Conservation (phyloP, 1,139 yeast genomes). For the Protomyces inundatus region DNA sequence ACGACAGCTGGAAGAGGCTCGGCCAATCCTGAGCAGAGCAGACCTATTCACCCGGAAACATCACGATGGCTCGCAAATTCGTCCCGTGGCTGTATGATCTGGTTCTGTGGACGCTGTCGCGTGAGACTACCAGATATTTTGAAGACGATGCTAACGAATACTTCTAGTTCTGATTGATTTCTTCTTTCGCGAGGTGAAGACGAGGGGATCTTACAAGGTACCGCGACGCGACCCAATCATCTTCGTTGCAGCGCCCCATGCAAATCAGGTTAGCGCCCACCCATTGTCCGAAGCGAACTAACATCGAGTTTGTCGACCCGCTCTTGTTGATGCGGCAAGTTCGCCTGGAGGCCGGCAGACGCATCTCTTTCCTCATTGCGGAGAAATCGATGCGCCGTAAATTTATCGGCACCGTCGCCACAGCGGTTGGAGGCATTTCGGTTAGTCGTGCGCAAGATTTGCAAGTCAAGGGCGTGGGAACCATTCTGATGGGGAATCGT, state of each 20-base stretch:
- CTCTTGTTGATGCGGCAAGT: conserved; percentile 78
- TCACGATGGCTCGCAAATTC: conserved; percentile 1
- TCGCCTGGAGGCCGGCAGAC: conserved; percentile 60
- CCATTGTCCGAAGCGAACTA: not conserved
- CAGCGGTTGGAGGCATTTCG: conserved; percentile 63
- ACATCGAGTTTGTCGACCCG: conserved; percentile 70
- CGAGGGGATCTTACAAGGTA: conserved; percentile 84
- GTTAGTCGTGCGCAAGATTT: conserved; percentile 89
- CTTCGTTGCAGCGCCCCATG: conserved; percentile 96
- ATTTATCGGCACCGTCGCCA: conserved; percentile 70
- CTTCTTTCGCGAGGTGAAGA: conserved; percentile 83
- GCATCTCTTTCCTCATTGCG: conserved; percentile 83
- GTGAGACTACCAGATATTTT: conserved; percentile 16
- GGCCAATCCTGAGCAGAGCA: too few relatives aligned
- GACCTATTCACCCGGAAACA: too few relatives aligned
- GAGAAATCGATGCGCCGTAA: conserved; percentile 65
- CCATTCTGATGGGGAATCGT: conserved; percentile 49
- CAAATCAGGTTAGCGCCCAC: conserved; percentile 54
- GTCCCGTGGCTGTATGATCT: conserved; percentile 39
- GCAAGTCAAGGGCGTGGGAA: conserved; percentile 57
- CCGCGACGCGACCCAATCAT: conserved; percentile 83
- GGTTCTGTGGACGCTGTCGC: conserved; percentile 39
- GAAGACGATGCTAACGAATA: not conserved
- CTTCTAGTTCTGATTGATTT: conserved; percentile 44
- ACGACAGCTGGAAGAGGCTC: too few relatives aligned